Evolutionary conservation across 2,329 filamentous ascomycete genomes (phyloP), one percentile per base, ranked within the genome.

Genomic region (Paecilomyces sp.): DNA sequence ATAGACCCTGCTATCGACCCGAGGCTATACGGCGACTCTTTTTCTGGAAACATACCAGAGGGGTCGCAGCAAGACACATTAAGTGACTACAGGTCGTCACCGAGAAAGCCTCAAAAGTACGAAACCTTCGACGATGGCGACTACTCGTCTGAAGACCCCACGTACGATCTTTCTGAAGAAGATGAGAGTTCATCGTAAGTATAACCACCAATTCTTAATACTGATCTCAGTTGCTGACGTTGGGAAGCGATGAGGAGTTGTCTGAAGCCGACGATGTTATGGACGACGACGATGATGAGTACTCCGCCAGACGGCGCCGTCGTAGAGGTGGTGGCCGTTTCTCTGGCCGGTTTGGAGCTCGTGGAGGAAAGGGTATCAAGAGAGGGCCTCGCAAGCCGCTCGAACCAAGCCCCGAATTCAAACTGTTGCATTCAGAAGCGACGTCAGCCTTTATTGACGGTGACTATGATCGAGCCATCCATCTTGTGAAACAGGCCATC

Each of bases 351-450:
- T 74, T 65, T 58, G 73, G 73, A 52, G 73, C 73, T 9, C 70
- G 77, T 50, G 76, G 77, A 62, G 71, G 71, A n/a, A 78, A 76
- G 64, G 78, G 78, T 24, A 69, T 77, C 65, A 79, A 74, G 62
- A 71, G 77, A 65, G 79, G 79, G 3, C 76, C 77, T 18, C 74
- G 77, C 30, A 78, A 76, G 62, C 73, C 78, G 3, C 47, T 80
- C 50, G 79, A 81, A 56, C 79, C 79, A 15, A 77, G 77, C 55
- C 70, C 72, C 9, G 78, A 81, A 58, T 81, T 81, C 69, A 80
- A 79, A 55, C 65, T 75, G 18, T 63, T 80, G 53, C 77, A 80
- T 65, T 77, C 77, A 5, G 72, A 77, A 59, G 79, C 79, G 28
- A 80, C 77, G 1, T 75, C 75, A 54, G 79, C 79, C 18, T 81